Conservation (phyloP, 345 rosid species). For the Erucastrum elatum region DNA sequence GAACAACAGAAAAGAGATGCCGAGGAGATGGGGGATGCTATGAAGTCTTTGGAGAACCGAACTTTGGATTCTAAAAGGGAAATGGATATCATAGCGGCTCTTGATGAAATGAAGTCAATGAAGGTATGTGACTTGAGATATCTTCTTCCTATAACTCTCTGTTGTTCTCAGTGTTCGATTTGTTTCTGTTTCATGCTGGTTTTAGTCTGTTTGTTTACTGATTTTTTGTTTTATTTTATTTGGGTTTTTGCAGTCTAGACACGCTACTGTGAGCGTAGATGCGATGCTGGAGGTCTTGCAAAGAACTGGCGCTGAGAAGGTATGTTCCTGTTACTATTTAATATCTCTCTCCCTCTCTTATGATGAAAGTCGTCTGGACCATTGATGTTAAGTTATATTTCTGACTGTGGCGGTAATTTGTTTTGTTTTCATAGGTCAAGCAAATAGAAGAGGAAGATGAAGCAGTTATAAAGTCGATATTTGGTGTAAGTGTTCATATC, state of each 20-base stretch:
- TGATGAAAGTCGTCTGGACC: background rate
- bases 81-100: slow-evolving; percentile 92
- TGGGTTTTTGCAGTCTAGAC: slow-evolving; percentile 64
- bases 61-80: slow-evolving; percentile 90
- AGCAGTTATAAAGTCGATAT: slow-evolving; percentile 67
- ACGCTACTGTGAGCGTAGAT: slow-evolving; percentile 87
- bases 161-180: background rate
- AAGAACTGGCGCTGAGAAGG: slow-evolving; percentile 65
- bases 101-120: slow-evolving; percentile 92
- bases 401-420: background rate
- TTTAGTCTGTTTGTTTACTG: background rate
- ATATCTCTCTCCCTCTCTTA: background rate
- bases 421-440: slow-evolving; percentile 45
- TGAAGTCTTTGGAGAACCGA: slow-evolving; percentile 90
- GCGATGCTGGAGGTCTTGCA: slow-evolving; percentile 92
- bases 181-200: background rate
- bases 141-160: background rate
- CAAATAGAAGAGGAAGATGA: slow-evolving; percentile 70
- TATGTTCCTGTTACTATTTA: slow-evolving; percentile 19
- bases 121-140: slow-evolving; percentile 42
- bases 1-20: slow-evolving; percentile 63
- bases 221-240: background rate
- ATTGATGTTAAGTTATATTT: background rate
- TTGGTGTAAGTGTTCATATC: slow-evolving; percentile 46
- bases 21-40: slow-evolving; percentile 95